Evolutionary conservation across 1,284 basidiomycete genomes (phyloP).

Genomic region (Coniferiporia sulphurascens): DNA sequence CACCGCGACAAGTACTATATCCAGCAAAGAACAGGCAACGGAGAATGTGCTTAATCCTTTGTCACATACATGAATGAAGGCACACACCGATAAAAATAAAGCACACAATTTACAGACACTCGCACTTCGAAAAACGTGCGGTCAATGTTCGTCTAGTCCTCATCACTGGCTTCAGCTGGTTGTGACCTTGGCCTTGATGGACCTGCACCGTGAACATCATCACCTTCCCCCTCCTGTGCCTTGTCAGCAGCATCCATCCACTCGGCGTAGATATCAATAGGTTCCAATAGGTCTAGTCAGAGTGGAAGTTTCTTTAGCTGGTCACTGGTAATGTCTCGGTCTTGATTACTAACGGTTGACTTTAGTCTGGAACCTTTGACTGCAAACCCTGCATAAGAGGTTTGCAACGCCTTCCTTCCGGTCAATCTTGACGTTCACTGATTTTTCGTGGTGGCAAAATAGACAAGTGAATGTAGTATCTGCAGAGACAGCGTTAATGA

Average conservation of each 20-base stretch:
- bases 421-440: conserved; percentile 82
- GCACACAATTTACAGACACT: neutral
- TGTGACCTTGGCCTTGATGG: conserved; percentile 17
- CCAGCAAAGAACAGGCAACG: too few relatives aligned
- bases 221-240: conserved; percentile 45
- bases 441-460: conserved; percentile 90
- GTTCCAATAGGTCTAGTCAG: conserved; percentile 70
- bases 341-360: conserved; percentile 63
- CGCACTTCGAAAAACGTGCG: neutral
- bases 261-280: conserved; percentile 87
- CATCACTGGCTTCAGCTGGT: conserved; percentile 22
- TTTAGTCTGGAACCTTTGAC: conserved; percentile 79
- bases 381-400: conserved; percentile 74
- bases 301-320: conserved; percentile 20
- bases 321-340: conserved; percentile 3
- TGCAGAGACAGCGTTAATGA: conserved; percentile 27
- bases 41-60: too few relatives aligned
- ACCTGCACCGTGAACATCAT: neutral
- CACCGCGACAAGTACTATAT: too few relatives aligned
- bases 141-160: conserved; percentile 17
- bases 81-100: neutral
- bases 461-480: conserved; percentile 78
- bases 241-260: conserved; percentile 91
- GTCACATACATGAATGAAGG: too few relatives aligned
- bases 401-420: conserved; percentile 77